Base-by-base conservation (phyloP, 2,329 filamentous ascomycete species). In the Xylariaceae sp. region DNA sequence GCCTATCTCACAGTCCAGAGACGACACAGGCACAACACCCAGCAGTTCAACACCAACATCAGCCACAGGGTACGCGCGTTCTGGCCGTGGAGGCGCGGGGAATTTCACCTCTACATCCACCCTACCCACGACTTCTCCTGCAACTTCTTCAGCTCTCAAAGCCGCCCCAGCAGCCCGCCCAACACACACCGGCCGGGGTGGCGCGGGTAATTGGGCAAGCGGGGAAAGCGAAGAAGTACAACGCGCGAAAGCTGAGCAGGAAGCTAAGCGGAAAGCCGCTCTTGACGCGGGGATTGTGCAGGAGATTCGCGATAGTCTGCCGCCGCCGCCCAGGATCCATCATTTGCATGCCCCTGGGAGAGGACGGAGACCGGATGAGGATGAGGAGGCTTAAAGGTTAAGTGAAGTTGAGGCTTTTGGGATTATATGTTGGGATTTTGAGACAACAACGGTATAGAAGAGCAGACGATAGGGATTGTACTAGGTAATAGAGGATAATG, bases 61-160 rank as follows among this genome's bases (percentile, higher is more conserved):
- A 41, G 38, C 62, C 62, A 38, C 50, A n/a, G 56, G 61, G 43
- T 48, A 41, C 58, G 58, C 31, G 51, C 39, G 50, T 45, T 44
- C 45, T 34, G 83, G 83, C 48, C 79, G 83, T 52, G 83, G 83
- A 57, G 83, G 83, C 17, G 81, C 82, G 1, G 83, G 83, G 36
- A 87, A 87, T 71, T 83, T 78, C 62, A 68, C 64, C 46, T 43
- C 57, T 17, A 53, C 62, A 7, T 58, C 28, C 18, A n/a, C 46
- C 19, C 28, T 41, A 5, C 18, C 43, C 54, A 51, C 59, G 59
- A 6, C 49, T 45, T 31, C 55, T 48, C 11, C 53, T 5, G 14
- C 9, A 49, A 31, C 17, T 22, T 36, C 17, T 22, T 52, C 46
- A 17, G 47, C 39, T 34, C 14, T 46, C n/a, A 18, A 12, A 9